Base-by-base conservation (phyloP, 306 rosid species). In the Quercus aquifolioides region DNA sequence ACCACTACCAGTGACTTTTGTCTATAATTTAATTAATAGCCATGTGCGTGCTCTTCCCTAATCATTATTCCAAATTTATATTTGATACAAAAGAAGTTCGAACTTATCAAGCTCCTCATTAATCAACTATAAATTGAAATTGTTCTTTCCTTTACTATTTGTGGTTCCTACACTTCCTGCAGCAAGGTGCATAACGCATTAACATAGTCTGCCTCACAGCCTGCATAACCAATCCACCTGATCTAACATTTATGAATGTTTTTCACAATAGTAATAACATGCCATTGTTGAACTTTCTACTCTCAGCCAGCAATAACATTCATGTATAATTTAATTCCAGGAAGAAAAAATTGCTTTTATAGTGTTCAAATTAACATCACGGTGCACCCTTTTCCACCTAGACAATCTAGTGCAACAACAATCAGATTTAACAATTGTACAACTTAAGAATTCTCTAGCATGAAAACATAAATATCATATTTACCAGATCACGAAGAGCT, bases 21-120 rank as follows among this genome's bases (percentile, higher is more conserved):
- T 67, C 60, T 69, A 57, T 12, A 54, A 58, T 55, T 54, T 76
- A 74, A 78, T 80, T 28, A 78, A 51, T 55, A 21, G 33, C 74
- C 91, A 88, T 88, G 91, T 88, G 91, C 91, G 70, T 56, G 38
- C 73, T 71, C 81, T 85, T 84, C 81, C 84, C 84, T 65, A 59
- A 73, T 70, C 63, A 75, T 75, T 69, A 51, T 78, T 75, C 69
- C 17, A 72, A 49, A 23, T 69, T 63, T 7, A 58, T 68, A 11
- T 69, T 69, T 72, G 56, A 30, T 11, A 60, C 17, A 60, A 60
- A 25, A 23, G 35, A 25, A 60, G 28, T 60, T 60, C 68, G 14
- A 60, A 60, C 13, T 21, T 14, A 23, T 25, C 68, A 25, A 14
- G 17, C 1, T 23, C 18, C 25, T 14, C 5, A 12, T 25, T 11